Evolutionary conservation across 257 asterid genomes (phyloP).

Genomic region (Solanum arcanum): DNA sequence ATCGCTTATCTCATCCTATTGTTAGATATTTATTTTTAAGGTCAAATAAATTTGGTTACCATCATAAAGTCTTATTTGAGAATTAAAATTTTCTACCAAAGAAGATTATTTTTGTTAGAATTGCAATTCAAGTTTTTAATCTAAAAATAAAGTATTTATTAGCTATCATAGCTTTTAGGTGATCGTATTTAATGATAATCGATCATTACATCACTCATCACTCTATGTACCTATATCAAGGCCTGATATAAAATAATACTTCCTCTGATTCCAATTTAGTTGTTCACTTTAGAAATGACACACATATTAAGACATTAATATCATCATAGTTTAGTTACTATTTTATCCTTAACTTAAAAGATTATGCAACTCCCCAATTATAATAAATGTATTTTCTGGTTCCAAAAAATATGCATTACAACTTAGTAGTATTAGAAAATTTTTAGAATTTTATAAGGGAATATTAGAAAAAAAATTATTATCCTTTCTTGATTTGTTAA

Average conservation of each 20-base stretch:
- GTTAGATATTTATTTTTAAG: neutral
- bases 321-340: rapidly evolving
- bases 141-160: neutral
- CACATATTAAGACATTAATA: no score
- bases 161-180: neutral
- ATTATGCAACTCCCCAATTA: no score
- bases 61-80: neutral
- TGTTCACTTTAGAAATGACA: no score
- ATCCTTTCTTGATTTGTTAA: no score
- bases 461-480: no score
- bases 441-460: no score
- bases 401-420: no score
- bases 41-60: neutral
- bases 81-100: neutral
- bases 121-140: neutral
- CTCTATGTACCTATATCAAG: neutral
- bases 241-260: neutral
- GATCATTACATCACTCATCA: neutral
- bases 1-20: neutral
- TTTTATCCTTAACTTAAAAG: no score
- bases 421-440: no score
- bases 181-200: neutral
- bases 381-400: no score
- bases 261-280: rapidly evolving
- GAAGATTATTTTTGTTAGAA: neutral